Conservation (phyloP, 2,329 filamentous ascomycete genomes). For the Cercospora sp. region DNA sequence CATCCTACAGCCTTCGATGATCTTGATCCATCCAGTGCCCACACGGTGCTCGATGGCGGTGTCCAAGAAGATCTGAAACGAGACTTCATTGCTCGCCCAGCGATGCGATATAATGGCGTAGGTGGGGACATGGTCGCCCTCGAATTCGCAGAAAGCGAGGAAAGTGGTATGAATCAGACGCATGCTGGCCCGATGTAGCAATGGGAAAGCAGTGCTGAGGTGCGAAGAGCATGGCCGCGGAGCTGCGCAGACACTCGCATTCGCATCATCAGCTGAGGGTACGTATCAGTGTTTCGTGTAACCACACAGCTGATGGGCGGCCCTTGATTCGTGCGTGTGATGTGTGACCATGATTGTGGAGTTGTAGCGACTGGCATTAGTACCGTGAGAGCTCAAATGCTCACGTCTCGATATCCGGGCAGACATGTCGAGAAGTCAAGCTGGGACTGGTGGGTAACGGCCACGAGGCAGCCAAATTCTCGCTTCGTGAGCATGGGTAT, state of each 20-base stretch:
- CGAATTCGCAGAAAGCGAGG: neutral
- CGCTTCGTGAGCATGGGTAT: too few species aligned
- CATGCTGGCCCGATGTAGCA: neutral
- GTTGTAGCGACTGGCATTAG: too few species aligned
- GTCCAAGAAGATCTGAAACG: neutral
- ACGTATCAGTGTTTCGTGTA: neutral
- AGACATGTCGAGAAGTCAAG: too few species aligned
- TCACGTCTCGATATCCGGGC: too few species aligned
- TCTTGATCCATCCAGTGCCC: conserved; percentile 10
- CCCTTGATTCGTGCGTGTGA: neutral
- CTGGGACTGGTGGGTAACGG: too few species aligned
- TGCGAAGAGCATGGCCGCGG: neutral
- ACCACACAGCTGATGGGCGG: neutral
- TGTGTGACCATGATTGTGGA: too few species aligned
- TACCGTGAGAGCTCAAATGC: neutral
- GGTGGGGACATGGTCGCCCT: neutral
- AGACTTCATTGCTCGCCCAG: conserved; percentile 17
- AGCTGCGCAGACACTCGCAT: neutral
- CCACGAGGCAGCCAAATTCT: too few species aligned
- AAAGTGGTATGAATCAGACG: conserved; percentile 4
- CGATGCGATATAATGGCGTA: conserved; percentile 23
- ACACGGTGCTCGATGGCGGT: neutral
- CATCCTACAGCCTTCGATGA: conserved; percentile 9
- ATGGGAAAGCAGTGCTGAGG: neutral
- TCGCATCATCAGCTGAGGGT: neutral